phyloP scores from a whole-genome alignment of 345 rosid species.

The Kandelia obovata region DNA sequence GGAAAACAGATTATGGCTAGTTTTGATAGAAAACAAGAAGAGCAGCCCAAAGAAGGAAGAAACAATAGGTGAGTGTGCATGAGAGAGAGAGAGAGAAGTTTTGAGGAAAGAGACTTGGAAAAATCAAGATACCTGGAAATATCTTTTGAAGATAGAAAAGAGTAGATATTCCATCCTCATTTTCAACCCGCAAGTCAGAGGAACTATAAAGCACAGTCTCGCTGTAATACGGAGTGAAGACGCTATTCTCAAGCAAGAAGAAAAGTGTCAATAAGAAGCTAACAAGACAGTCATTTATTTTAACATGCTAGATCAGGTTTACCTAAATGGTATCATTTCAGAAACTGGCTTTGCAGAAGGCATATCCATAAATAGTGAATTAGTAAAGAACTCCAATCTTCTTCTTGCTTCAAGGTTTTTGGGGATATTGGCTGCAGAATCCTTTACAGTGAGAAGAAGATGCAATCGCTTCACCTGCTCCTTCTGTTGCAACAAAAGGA shows the following conservation, averaged over 20 bases:
- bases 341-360: conserved; percentile 82
- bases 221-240: conserved; percentile 98
- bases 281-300: conserved; percentile 1
- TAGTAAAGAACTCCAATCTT: conserved; percentile 83
- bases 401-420: conserved; percentile 98
- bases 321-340: conserved; percentile 93
- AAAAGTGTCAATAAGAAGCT: conserved; percentile 12
- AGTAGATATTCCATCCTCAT: conserved; percentile 96
- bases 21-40: no score
- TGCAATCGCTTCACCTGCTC: conserved; percentile 93
- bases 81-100: no score
- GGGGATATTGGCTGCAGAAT: conserved; percentile 86
- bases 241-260: conserved; percentile 44
- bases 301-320: conserved; percentile 4
- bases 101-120: conserved; percentile 5
- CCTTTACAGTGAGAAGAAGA: conserved; percentile 96
- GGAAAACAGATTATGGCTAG: no score
- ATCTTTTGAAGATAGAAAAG: conserved; percentile 99
- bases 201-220: conserved; percentile 96
- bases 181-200: conserved; percentile 81
- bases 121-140: conserved; percentile 64
- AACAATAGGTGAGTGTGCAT: no score
- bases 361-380: conserved; percentile 96
- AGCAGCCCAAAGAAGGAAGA: no score
- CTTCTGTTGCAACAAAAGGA: conserved; percentile 48